phyloP scores from a whole-genome alignment of 257 asterid genomes.

The Primulina huaijiensis region DNA sequence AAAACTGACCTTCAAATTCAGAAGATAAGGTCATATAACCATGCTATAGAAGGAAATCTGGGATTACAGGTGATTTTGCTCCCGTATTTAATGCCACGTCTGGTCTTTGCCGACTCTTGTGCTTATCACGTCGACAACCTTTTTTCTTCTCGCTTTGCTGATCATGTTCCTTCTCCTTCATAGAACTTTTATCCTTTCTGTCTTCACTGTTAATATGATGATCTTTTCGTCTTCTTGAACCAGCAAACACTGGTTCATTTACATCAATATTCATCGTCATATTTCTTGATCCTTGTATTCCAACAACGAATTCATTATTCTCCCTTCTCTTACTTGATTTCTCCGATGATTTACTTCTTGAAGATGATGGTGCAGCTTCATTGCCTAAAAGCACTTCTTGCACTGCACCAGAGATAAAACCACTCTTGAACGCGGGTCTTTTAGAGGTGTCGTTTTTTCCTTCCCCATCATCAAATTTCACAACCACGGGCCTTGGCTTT shows the following conservation, averaged over 20 bases:
- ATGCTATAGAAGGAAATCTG: conserved; percentile 82
- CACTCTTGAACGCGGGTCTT: conserved; percentile 46
- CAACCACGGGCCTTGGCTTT: conserved; percentile 87
- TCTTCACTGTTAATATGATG: conserved; percentile 54
- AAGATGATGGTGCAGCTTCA: conserved; percentile 64
- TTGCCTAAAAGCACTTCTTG: conserved; percentile 76
- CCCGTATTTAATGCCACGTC: conserved; percentile 40
- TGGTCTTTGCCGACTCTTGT: conserved; percentile 60
- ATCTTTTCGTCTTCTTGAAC: conserved; percentile 48
- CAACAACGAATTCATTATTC: conserved; percentile 29
- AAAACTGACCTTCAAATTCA: conserved; percentile 30
- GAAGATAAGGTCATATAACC: conserved; percentile 12
- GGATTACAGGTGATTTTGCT: conserved; percentile 65
- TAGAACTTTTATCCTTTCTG: conserved; percentile 45
- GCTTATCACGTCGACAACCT: conserved; percentile 46
- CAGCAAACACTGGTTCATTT: conserved; percentile 36
- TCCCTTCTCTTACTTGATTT: conserved; percentile 51
- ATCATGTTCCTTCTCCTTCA: conserved; percentile 49
- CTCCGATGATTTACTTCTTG: conserved; percentile 41
- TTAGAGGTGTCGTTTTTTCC: conserved; percentile 27
- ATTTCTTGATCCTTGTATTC: conserved; percentile 29
- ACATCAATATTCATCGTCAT: conserved; percentile 23
- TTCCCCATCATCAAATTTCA: conserved; percentile 76
- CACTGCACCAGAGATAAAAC: conserved; percentile 74
- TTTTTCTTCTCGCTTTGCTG: conserved; percentile 48